Evolutionary conservation across 108 stramenopile species (phyloP).

Genomic region (Cyclostephanos tholiformis): DNA sequence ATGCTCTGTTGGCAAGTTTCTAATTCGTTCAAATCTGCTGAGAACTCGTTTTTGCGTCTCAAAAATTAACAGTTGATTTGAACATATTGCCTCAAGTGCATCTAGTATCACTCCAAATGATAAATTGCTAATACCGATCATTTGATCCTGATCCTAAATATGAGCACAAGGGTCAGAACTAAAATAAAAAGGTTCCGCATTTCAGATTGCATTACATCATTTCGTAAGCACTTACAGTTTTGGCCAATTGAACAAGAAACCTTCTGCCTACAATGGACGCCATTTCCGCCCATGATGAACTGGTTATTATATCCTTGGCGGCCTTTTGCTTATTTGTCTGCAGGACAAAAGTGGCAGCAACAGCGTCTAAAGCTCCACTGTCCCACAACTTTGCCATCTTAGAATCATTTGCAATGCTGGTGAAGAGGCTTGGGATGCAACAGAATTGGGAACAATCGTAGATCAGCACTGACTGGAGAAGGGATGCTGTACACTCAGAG

Average conservation of each 20-base stretch:
- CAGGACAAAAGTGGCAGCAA: conserved; percentile 32
- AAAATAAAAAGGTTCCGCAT: background rate
- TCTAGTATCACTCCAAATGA: conserved; percentile 11
- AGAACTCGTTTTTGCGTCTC: conserved; percentile 12
- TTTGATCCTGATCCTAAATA: conserved; percentile 8
- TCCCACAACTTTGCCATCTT: conserved; percentile 22
- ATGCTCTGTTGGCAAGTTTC: conserved; percentile 9
- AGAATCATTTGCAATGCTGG: conserved; percentile 4
- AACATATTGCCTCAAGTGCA: conserved; percentile 24
- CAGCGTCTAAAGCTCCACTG: conserved; percentile 19
- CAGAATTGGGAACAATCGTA: conserved; percentile 42
- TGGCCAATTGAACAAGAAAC: conserved; percentile 10
- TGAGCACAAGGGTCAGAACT: background rate
- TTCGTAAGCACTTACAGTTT: conserved; percentile 18
- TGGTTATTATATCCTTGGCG: conserved; percentile 2
- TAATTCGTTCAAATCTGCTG: conserved; percentile 12
- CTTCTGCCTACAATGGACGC: conserved; percentile 14
- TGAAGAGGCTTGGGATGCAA: conserved; percentile 14
- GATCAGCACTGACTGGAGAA: conserved; percentile 32
- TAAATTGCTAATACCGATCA: background rate
- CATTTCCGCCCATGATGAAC: background rate
- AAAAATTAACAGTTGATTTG: background rate
- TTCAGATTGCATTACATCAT: background rate
- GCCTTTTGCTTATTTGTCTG: conserved; percentile 14
- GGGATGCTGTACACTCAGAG: background rate